Evolutionary conservation across 108 stramenopile species (phyloP).

Genomic region (Aurantiochytrium sp.): DNA sequence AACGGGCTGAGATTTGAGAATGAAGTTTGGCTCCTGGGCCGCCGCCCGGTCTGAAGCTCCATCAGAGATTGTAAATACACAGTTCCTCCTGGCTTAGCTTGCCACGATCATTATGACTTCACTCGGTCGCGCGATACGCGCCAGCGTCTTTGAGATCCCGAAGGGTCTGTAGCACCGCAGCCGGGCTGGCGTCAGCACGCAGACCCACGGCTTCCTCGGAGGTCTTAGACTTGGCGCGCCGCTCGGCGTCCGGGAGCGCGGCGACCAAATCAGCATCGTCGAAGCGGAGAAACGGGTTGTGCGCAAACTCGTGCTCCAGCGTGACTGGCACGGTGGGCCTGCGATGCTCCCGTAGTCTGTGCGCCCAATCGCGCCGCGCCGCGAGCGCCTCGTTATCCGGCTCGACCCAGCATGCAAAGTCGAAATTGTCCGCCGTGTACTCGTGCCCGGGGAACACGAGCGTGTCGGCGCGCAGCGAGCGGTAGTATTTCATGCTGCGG

Average conservation of each 20-base stretch:
- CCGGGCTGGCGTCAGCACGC: not conserved
- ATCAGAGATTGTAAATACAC: too few relatives aligned
- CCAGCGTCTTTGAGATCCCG: not conserved
- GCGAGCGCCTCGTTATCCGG: constrained; percentile 47
- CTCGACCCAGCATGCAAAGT: constrained; percentile 59
- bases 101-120: too few relatives aligned
- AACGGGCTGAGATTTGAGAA: too few relatives aligned
- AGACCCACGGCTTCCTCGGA: not conserved
- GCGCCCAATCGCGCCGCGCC: constrained; percentile 45
- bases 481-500: constrained; percentile 40
- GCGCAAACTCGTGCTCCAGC: constrained; percentile 53
- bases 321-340: constrained; percentile 52
- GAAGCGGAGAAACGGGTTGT: constrained; percentile 65
- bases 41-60: too few relatives aligned
- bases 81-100: too few relatives aligned
- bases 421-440: constrained; percentile 62
- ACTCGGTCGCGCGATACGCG: too few relatives aligned
- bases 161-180: not conserved
- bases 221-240: not conserved
- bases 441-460: constrained; percentile 67
- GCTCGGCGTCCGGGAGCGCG: not conserved
- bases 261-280: not conserved
- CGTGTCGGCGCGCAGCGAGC: constrained; percentile 53
- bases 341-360: not conserved
- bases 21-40: too few relatives aligned